Evolutionary conservation across 345 rosid genomes (phyloP).

Genomic region (Geranium rotundifolium): DNA sequence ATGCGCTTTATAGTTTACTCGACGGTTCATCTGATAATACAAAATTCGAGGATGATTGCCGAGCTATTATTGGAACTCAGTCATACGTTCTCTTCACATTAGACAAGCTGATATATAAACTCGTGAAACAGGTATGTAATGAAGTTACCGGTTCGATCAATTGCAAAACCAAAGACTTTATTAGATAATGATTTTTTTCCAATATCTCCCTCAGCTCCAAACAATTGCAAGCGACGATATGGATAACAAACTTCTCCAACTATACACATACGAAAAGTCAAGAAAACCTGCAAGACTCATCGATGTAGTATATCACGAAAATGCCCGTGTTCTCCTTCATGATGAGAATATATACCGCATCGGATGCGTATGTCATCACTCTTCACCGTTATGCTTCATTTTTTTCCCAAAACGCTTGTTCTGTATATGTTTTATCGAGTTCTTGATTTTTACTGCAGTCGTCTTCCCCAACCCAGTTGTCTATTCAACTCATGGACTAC

Average conservation of each 20-base stretch:
- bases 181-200: constrained; percentile 5
- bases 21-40: constrained; percentile 92
- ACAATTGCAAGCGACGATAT: constrained; percentile 70
- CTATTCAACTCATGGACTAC: constrained; percentile 82
- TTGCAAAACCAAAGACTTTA: not conserved
- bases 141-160: not conserved
- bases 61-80: constrained; percentile 91
- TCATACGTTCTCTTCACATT: constrained; percentile 87
- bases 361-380: constrained; percentile 61
- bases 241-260: constrained; percentile 82
- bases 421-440: not conserved
- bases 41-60: constrained; percentile 95
- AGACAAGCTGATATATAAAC: constrained; percentile 85
- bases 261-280: constrained; percentile 68
- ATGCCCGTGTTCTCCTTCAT: constrained; percentile 73
- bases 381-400: not conserved
- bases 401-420: not conserved
- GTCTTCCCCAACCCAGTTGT: constrained; percentile 40
- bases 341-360: constrained; percentile 84
- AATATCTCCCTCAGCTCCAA: constrained; percentile 56
- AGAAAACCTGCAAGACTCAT: constrained; percentile 55
- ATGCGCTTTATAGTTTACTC: constrained; percentile 84
- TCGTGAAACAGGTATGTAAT: constrained; percentile 67
- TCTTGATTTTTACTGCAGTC: constrained; percentile 34
- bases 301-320: constrained; percentile 70